phyloP scores from a whole-genome alignment of 345 rosid species.

The Raphanus raphanistrum region DNA sequence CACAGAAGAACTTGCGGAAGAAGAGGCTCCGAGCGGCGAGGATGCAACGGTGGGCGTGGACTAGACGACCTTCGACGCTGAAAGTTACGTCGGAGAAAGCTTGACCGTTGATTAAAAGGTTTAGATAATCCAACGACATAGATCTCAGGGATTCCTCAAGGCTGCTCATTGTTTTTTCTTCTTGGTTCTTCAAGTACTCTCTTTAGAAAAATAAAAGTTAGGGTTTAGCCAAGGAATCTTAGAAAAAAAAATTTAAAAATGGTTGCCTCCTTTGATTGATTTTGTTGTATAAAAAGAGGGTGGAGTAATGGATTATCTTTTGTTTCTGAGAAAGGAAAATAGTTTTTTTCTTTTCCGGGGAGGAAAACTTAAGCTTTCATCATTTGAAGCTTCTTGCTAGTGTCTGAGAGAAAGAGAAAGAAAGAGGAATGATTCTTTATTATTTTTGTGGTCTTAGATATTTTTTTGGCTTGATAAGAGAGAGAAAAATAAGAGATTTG shows the following conservation, averaged over 20 bases:
- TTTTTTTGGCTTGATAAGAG: slow-evolving; percentile 42
- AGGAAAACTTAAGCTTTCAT: slow-evolving; percentile 10
- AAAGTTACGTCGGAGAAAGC: slow-evolving; percentile 99
- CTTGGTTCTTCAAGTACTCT: slow-evolving; percentile 10
- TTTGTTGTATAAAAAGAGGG: background rate
- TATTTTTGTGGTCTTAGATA: slow-evolving; percentile 46
- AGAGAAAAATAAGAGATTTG: slow-evolving; percentile 42
- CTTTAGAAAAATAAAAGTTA: background rate
- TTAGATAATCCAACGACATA: slow-evolving; percentile 85
- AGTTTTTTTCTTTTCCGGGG: background rate
- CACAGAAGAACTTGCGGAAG: slow-evolving; percentile 92
- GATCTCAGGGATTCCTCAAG: slow-evolving; percentile 85
- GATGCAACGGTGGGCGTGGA: slow-evolving; percentile 97
- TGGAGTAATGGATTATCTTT: background rate
- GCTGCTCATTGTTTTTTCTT: slow-evolving; percentile 38
- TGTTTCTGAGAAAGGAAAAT: background rate
- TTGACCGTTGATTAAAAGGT: slow-evolving; percentile 94
- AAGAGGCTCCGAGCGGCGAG: slow-evolving; percentile 91
- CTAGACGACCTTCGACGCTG: slow-evolving; percentile 95
- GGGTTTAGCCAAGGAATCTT: slow-evolving; percentile 31
- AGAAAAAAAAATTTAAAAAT: background rate
- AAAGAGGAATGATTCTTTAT: slow-evolving; percentile 47
- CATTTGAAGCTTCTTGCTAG: slow-evolving; percentile 24
- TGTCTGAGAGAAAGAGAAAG: background rate
- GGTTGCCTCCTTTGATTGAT: background rate